Evolutionary conservation across 169 alveolate genomes (phyloP).

Genomic region (Fabrea salina): DNA sequence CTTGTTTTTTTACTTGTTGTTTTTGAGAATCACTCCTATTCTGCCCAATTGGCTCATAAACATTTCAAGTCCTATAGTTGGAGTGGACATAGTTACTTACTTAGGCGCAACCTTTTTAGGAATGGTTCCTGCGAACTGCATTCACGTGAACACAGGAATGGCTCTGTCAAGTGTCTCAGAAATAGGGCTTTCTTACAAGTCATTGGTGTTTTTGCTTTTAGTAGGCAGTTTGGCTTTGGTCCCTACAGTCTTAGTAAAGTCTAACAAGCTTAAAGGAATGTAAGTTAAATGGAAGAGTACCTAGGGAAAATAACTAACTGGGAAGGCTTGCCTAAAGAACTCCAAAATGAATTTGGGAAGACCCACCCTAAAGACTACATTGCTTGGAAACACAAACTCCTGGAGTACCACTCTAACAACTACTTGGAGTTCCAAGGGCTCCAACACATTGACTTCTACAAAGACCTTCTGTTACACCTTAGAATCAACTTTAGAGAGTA

Average conservation of each 20-base stretch:
- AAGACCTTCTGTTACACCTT: too few species aligned
- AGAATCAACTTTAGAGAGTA: too few species aligned
- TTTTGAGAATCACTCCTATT: constrained; percentile 76
- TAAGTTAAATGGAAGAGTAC: not conserved
- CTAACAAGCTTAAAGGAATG: not conserved
- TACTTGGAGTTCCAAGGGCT: not conserved
- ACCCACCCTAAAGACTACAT: too few species aligned
- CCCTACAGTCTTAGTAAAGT: constrained; percentile 50
- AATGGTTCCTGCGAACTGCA: constrained; percentile 67
- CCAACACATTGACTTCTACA: not conserved
- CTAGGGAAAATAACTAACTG: too few species aligned
- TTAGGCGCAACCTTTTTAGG: constrained; percentile 65
- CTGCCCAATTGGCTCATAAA: constrained; percentile 76
- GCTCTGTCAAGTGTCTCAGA: constrained; percentile 43
- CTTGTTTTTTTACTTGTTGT: constrained; percentile 63
- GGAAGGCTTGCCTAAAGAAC: too few species aligned
- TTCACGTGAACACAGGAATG: constrained; percentile 70
- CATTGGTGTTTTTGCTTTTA: constrained; percentile 38
- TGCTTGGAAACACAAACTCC: constrained; percentile 32
- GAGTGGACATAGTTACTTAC: constrained; percentile 51
- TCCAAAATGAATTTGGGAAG: too few species aligned
- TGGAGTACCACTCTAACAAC: not conserved
- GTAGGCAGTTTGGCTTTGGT: constrained; percentile 49
- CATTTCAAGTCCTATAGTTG: constrained; percentile 68
- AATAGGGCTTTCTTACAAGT: constrained; percentile 43